A percentile compares a stretch with the other conserved stretches of the same genome.
These are phyloP conservation scores for Penicillium sp. DNA, from an alignment of 2,329 filamentous ascomycete species.

Conservation along the genomic window DNA sequence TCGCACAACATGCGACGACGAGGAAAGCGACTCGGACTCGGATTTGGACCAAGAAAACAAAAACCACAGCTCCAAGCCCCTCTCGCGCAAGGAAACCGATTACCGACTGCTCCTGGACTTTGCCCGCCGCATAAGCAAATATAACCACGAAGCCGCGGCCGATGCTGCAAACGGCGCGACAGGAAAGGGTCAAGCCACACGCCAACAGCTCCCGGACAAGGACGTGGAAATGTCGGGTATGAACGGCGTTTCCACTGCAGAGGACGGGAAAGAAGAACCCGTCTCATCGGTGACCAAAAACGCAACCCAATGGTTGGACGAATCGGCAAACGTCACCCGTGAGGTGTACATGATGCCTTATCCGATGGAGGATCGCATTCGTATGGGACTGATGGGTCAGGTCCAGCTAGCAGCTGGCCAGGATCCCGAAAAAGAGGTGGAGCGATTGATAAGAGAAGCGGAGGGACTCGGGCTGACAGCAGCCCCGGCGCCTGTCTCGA, in stretches of 20 bases:
- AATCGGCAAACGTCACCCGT: conserved; percentile 45
- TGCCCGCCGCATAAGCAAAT: conserved; percentile 52
- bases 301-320: conserved; percentile 47
- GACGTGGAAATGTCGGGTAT: conserved; percentile 41
- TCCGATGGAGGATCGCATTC: conserved; percentile 49
- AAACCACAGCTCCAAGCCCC: conserved; percentile 4
- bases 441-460: conserved; percentile 56
- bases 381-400: conserved; percentile 51
- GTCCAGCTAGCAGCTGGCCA: conserved; percentile 49
- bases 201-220: conserved; percentile 24
- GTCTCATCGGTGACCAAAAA: conserved; percentile 45
- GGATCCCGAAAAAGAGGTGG: conserved; percentile 58
- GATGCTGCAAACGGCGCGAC: conserved; percentile 42
- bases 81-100: conserved; percentile 42
- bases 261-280: conserved; percentile 32
- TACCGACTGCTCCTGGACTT: conserved; percentile 50
- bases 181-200: conserved; percentile 22
- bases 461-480: conserved; percentile 56
- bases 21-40: conserved; percentile 36
- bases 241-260: conserved; percentile 29
- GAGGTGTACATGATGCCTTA: conserved; percentile 49
- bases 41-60: conserved; percentile 30
- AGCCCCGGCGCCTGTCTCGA: conserved; percentile 41
- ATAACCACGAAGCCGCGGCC: conserved; percentile 49
- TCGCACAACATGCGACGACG: conserved; percentile 35